A percentile compares a stretch with the other conserved stretches of the same genome.
These are phyloP conservation scores for Pyrenula massariospora DNA, from an alignment of 495 filamentous ascomycete species.

Conservation along the genomic window DNA sequence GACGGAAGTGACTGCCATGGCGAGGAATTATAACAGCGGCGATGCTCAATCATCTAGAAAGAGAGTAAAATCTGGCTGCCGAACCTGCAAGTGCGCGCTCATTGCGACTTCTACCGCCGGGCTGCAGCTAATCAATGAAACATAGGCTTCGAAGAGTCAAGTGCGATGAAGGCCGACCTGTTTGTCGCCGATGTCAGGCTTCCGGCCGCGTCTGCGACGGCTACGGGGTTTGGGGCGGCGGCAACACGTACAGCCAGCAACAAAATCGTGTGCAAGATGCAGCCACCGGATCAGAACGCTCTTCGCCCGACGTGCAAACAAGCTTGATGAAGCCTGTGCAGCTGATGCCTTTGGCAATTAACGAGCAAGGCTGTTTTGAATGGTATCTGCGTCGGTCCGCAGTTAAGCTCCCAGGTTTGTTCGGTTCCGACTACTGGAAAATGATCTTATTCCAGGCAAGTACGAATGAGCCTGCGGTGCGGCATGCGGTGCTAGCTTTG, in stretches of 20 bases:
- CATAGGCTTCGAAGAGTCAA: conserved; percentile 37
- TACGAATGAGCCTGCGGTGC: conserved; percentile 47
- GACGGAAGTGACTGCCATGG: too few species aligned
- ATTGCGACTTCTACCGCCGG: not conserved
- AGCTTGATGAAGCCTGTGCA: not conserved
- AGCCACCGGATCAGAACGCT: conserved; percentile 8
- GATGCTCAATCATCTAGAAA: not conserved
- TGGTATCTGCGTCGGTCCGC: conserved; percentile 46
- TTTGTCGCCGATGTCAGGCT: conserved; percentile 39
- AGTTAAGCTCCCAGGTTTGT: conserved; percentile 49
- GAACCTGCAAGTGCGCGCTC: not conserved
- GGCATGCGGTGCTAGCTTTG: conserved; percentile 54
- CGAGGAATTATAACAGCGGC: not conserved
- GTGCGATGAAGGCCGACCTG: conserved; percentile 44
- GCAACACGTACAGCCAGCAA: conserved; percentile 9
- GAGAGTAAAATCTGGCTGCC: not conserved
- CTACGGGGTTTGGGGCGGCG: conserved; percentile 40
- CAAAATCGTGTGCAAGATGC: not conserved
- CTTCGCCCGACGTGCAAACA: conserved; percentile 3
- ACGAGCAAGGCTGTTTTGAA: conserved; percentile 46
- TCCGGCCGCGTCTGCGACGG: conserved; percentile 48
- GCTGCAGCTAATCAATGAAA: conserved; percentile 2
- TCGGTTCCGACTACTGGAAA: conserved; percentile 51
- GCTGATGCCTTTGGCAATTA: conserved; percentile 9
- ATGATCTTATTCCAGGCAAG: conserved; percentile 44